Conservation (phyloP, 768 basidiomycete genomes). For the Phaffia tasmanica region DNA sequence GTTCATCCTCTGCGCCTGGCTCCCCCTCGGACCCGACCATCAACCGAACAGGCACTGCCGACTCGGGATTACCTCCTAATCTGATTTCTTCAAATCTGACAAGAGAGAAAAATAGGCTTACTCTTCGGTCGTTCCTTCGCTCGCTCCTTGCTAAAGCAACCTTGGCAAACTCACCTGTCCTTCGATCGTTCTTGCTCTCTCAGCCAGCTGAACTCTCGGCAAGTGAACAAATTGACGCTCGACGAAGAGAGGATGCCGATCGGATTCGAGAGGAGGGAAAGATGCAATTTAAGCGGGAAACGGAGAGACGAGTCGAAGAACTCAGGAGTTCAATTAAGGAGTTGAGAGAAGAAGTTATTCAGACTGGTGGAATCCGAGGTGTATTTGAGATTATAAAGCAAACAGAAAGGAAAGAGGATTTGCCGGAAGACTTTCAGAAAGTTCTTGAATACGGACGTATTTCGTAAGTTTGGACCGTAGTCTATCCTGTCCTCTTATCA, state of each 20-base stretch:
- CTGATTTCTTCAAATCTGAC: slow-evolving; percentile 35
- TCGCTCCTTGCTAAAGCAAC: slow-evolving; percentile 56
- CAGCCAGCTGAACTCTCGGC: slow-evolving; percentile 56
- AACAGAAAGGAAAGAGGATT: slow-evolving; percentile 59
- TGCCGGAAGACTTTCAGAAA: slow-evolving; percentile 75
- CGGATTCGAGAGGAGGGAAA: slow-evolving; percentile 73
- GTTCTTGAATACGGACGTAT: slow-evolving; percentile 95
- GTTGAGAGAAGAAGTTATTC: slow-evolving; percentile 85
- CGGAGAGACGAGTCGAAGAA: slow-evolving; percentile 71
- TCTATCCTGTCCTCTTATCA: slow-evolving; percentile 9
- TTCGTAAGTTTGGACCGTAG: slow-evolving; percentile 54
- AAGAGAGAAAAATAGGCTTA: slow-evolving; percentile 89
- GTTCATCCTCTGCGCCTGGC: not conserved
- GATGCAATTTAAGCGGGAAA: slow-evolving; percentile 73
- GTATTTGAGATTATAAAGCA: slow-evolving; percentile 81
- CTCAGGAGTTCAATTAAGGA: slow-evolving; percentile 69
- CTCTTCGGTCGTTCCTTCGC: slow-evolving; percentile 85
- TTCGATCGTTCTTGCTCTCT: slow-evolving; percentile 72
- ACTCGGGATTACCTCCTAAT: slow-evolving; percentile 11
- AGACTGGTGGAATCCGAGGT: slow-evolving; percentile 55
- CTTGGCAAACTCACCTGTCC: slow-evolving; percentile 74
- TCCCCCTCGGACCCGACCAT: slow-evolving; percentile 13
- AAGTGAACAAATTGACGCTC: slow-evolving; percentile 69
- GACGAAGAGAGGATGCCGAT: slow-evolving; percentile 77
- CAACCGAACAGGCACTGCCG: slow-evolving; percentile 18